Evolutionary conservation across 345 rosid species (phyloP), one percentile per base, ranked within the genome.

Genomic region (Acer campestre): DNA sequence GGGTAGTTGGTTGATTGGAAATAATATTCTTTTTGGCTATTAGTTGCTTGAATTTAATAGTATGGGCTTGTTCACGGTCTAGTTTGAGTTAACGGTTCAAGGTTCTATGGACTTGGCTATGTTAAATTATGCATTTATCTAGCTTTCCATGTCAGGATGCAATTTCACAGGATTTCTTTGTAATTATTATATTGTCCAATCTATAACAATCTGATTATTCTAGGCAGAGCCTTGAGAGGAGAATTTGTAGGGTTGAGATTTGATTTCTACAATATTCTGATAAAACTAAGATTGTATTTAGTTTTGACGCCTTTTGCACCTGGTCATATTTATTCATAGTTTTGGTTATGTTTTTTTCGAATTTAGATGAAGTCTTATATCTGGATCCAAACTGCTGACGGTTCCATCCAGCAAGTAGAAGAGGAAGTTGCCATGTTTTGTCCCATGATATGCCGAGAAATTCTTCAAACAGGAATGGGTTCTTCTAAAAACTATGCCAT

Each of bases 371-470:
- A 89, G 80, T 86, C 94, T 10, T 90, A 83, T 74, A 80, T 90
- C 67, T 90, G 94, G 94, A 87, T 89, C 38, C 92, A 89, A 82
- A 90, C 94, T 69, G 84, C 84, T 65, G 92, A 90, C 84, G 91
- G 92, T 49, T 89, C 91, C 63, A 86, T 87, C 80, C 94, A 90
- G 69, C 94, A 89, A 89, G 91, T 90, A 20, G 94, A 90, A 80
- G 87, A 90, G 79, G 94, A 89, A 83, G 94, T 89, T 76, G 94
- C 94, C 77, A 90, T 87, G 91, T 90, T 87, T 80, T 89, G 92
- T 81, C 92, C 94, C 61, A 79, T 89, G 86, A 90, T 90, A 79
- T 86, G 92, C 70, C 84, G 75, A 65, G 91, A 90, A 84, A 82
- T 89, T 70, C 68, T 85, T 80, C 90, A 84, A 75, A 86, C 71